Evolutionary conservation across 352 stramenopile species (phyloP).

Genomic region (Stephanocyclus meneghinianus): DNA sequence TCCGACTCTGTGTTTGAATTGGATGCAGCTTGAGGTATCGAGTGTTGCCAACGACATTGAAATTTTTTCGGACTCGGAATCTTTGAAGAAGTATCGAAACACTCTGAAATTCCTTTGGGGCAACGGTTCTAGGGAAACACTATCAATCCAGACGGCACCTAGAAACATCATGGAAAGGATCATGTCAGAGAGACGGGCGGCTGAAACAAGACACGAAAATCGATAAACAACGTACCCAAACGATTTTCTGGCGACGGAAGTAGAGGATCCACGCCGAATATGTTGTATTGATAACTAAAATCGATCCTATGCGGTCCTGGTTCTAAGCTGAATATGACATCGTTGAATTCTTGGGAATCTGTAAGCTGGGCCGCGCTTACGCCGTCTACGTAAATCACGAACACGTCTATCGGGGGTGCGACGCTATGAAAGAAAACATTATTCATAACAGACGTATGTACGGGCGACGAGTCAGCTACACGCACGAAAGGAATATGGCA

Average conservation of each 20-base stretch:
- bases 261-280: constrained; percentile 6
- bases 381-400: constrained; percentile 2
- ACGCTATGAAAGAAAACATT: not conserved
- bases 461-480: too few relatives aligned
- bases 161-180: not conserved
- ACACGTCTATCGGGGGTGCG: constrained; percentile 4
- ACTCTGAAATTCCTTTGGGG: not conserved
- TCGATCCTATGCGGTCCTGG: constrained; percentile 2
- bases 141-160: constrained; percentile 16
- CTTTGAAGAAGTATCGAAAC: not conserved
- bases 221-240: not conserved
- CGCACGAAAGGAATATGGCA: not conserved
- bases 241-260: not conserved
- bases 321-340: constrained; percentile 1
- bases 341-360: constrained; percentile 6
- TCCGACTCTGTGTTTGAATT: too few relatives aligned
- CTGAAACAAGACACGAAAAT: not conserved
- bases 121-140: not conserved
- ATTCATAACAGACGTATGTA: too few relatives aligned
- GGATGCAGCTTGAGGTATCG: too few relatives aligned
- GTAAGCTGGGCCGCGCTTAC: constrained; percentile 2
- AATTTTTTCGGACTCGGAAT: not conserved
- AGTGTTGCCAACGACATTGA: too few relatives aligned
- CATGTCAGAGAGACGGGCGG: too few relatives aligned
- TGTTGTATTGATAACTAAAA: constrained; percentile 15